These are phyloP conservation scores for Coemansia sp. DNA, from an alignment of 192 early-diverging fungal species.

Conservation along the genomic window DNA sequence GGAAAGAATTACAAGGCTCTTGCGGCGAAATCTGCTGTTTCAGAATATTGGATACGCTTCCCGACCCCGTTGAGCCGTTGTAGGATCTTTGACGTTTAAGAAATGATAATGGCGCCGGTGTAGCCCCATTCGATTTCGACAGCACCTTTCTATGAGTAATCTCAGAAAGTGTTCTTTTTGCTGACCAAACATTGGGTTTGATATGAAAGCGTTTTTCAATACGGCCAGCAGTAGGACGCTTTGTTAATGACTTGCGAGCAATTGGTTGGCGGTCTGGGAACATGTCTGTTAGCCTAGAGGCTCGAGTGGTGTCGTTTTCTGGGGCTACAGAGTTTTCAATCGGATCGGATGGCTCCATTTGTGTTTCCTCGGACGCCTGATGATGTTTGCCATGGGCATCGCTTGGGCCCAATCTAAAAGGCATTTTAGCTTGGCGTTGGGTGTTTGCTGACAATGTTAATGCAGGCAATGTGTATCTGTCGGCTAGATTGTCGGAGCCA, in stretches of 20 bases:
- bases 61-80: neutral
- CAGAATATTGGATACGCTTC: neutral
- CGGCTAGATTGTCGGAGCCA: neutral
- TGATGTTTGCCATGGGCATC: neutral
- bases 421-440: neutral
- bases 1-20: neutral
- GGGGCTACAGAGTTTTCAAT: neutral
- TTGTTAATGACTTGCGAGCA: slow-evolving; percentile 24
- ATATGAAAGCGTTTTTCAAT: slow-evolving; percentile 10
- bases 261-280: slow-evolving; percentile 50
- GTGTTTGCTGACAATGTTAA: neutral
- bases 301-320: neutral
- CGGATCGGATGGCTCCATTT: neutral
- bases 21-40: neutral
- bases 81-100: slow-evolving; percentile 4
- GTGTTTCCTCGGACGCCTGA: neutral
- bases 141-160: neutral
- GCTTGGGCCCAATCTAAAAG: neutral
- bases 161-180: neutral
- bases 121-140: neutral
- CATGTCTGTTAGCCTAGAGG: slow-evolving; percentile 23
- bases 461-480: neutral
- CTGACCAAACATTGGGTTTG: slow-evolving; percentile 11
- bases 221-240: slow-evolving; percentile 11
- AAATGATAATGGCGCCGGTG: neutral